phyloP scores from a whole-genome alignment of 768 basidiomycete genomes.

The Phaeotremella skinneri region DNA sequence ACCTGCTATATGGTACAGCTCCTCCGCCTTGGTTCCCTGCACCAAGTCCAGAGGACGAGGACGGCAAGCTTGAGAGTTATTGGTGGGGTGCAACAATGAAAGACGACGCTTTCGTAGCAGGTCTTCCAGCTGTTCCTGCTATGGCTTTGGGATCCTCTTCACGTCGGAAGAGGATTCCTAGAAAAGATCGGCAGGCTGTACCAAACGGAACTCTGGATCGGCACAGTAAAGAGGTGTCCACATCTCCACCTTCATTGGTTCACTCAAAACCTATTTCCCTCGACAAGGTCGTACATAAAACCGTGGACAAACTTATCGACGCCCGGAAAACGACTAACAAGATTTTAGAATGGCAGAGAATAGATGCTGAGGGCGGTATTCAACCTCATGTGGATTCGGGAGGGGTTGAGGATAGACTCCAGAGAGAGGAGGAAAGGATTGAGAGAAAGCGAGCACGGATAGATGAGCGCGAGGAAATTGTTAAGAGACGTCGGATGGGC shows the following conservation, averaged over 20 bases:
- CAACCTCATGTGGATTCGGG: conserved; percentile 53
- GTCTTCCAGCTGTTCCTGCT: conserved; percentile 28
- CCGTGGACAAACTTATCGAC: conserved; percentile 30
- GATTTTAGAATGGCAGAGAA: conserved; percentile 38
- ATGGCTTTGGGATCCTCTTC: conserved; percentile 17
- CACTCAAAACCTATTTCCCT: conserved; percentile 18
- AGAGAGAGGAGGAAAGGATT: conserved; percentile 57
- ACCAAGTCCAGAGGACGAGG: conserved; percentile 25
- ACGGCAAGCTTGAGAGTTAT: conserved; percentile 30
- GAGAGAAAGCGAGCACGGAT: conserved; percentile 20
- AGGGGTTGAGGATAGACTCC: conserved; percentile 67
- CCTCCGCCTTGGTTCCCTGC: conserved; percentile 41
- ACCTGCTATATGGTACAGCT: conserved; percentile 20
- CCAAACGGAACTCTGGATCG: background rate
- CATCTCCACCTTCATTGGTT: conserved; percentile 7
- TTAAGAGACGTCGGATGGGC: conserved; percentile 27
- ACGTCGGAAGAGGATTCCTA: conserved; percentile 10
- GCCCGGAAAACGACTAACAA: conserved; percentile 22
- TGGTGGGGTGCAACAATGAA: conserved; percentile 34
- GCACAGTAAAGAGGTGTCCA: too few species aligned
- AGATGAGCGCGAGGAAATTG: conserved; percentile 25
- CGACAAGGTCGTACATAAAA: conserved; percentile 24
- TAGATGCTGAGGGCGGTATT: conserved; percentile 37
- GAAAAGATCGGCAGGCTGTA: background rate
- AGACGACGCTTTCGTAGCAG: conserved; percentile 32